Conservation (phyloP, 148 eudicot species). For the Silene uniflora region DNA sequence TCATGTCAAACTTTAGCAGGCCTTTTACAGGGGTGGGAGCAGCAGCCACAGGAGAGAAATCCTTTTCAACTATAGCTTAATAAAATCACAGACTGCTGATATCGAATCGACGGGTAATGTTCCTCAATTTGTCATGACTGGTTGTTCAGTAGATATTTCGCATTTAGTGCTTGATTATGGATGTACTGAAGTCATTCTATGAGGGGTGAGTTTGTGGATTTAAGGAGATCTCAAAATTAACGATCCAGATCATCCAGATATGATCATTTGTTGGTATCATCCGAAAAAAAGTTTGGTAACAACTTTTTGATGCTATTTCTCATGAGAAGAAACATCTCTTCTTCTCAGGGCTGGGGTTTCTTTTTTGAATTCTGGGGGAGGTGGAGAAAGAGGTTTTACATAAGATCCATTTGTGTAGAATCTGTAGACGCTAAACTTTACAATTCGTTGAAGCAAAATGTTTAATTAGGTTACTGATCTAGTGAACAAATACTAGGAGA, state of each 20-base stretch:
- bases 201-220: background rate
- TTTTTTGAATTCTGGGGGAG: background rate
- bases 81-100: conserved; percentile 16
- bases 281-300: background rate
- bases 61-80: conserved; percentile 44
- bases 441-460: background rate
- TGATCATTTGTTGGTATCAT: background rate
- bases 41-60: conserved; percentile 77
- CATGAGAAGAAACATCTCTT: background rate
- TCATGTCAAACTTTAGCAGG: conserved; percentile 37
- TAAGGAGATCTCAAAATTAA: background rate
- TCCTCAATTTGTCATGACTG: background rate
- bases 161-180: background rate
- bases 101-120: conserved; percentile 21
- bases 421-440: background rate
- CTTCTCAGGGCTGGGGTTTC: background rate
- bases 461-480: background rate
- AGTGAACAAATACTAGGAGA: background rate
- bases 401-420: background rate
- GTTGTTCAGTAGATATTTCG: background rate
- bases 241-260: background rate
- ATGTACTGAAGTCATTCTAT: background rate
- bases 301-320: background rate
- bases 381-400: background rate
- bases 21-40: conserved; percentile 73